Evolutionary conservation across 116 monocot species (phyloP).

Genomic region (Papilionanthe hybrid): DNA sequence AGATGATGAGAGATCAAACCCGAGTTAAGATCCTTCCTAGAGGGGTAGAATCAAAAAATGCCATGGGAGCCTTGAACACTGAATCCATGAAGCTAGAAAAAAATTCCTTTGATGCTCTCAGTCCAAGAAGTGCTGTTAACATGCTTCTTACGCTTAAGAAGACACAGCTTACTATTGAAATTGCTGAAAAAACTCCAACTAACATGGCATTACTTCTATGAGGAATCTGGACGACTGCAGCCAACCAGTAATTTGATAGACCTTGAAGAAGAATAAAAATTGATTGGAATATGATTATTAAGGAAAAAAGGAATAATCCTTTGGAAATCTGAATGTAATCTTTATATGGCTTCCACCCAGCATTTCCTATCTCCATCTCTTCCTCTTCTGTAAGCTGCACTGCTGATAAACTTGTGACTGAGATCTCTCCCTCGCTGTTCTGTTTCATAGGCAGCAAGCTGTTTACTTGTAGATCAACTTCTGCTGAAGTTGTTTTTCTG

Average conservation of each 20-base stretch:
- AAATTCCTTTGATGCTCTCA: conserved; percentile 32
- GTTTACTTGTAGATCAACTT: background rate
- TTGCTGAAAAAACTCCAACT: conserved; percentile 35
- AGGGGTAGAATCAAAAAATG: conserved; percentile 53
- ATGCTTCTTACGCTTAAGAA: conserved; percentile 29
- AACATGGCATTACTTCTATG: conserved; percentile 16
- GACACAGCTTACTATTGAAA: conserved; percentile 22
- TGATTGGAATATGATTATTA: conserved; percentile 20
- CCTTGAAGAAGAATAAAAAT: conserved; percentile 25
- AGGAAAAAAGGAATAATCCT: conserved; percentile 18
- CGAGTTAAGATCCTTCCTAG: conserved; percentile 54
- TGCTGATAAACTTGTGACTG: conserved; percentile 5
- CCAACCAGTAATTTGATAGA: conserved; percentile 40
- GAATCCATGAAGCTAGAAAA: conserved; percentile 45
- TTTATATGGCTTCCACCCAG: conserved; percentile 40
- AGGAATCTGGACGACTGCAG: conserved; percentile 22
- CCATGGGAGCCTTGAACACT: conserved; percentile 49
- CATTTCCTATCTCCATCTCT: conserved; percentile 30
- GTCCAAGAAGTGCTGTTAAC: conserved; percentile 30
- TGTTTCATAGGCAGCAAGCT: background rate
- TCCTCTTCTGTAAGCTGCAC: conserved; percentile 44
- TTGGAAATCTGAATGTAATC: conserved; percentile 30
- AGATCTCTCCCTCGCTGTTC: conserved; percentile 11
- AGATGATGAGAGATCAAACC: conserved; percentile 16
- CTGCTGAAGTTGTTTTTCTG: background rate